A percentile compares a stretch with the other conserved stretches of the same genome.
Evolutionary conservation across 208 protist species (phyloP).

Genomic region (Trypanosoma congolense): DNA sequence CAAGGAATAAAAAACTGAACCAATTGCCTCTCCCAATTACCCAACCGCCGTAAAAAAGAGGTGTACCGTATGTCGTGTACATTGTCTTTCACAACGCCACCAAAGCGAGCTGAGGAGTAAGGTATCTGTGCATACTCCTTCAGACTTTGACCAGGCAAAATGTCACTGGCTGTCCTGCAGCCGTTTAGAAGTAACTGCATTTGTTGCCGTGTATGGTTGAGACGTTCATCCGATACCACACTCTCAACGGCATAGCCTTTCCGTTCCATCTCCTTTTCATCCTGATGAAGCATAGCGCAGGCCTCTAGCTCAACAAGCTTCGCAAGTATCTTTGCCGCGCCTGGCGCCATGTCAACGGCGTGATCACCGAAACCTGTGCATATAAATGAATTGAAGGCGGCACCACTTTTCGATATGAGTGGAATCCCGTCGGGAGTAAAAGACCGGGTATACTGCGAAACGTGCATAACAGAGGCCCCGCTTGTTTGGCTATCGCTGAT

Average conservation of each 20-base stretch:
- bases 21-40: constrained; percentile 26
- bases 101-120: constrained; percentile 55
- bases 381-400: constrained; percentile 78
- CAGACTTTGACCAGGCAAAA: constrained; percentile 2
- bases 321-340: constrained; percentile 63
- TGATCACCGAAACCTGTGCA: constrained; percentile 85
- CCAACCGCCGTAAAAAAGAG: constrained; percentile 31
- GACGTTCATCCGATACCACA: constrained; percentile 33
- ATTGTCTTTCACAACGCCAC: constrained; percentile 37
- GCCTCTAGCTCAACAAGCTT: constrained; percentile 70
- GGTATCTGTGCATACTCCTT: constrained; percentile 46
- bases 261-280: constrained; percentile 25
- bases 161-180: constrained; percentile 12
- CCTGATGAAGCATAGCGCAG: constrained; percentile 40
- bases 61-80: constrained; percentile 22
- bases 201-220: constrained; percentile 33
- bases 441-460: constrained; percentile 51
- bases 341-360: constrained; percentile 68
- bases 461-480: not conserved
- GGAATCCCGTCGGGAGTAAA: constrained; percentile 83
- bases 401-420: constrained; percentile 62
- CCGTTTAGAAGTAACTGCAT: constrained; percentile 66
- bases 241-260: constrained; percentile 10
- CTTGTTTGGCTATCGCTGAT: constrained; percentile 1
- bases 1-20: constrained; percentile 22